These are phyloP conservation scores for Solanum lycopersicoides DNA, from an alignment of 257 asterid genomes.

Conservation along the genomic window DNA sequence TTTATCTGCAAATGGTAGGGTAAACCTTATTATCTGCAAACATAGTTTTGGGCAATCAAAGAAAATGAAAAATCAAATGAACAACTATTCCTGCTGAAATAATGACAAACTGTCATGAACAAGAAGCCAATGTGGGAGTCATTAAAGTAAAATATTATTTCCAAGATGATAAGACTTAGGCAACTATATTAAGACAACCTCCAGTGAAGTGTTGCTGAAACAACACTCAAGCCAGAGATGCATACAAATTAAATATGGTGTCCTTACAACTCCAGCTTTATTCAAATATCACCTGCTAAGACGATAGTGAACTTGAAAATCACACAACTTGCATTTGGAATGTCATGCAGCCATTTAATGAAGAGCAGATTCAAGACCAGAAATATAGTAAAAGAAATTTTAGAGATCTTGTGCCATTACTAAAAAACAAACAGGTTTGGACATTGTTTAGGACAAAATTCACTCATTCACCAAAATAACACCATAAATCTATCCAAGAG, in stretches of 20 bases:
- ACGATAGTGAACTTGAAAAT: neutral
- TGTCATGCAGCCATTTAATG: neutral
- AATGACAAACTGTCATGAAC: neutral
- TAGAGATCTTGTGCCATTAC: neutral
- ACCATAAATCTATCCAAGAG: neutral
- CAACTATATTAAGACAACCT: neutral
- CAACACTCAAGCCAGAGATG: neutral
- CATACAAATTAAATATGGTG: neutral
- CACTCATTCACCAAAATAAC: neutral
- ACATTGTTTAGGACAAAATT: neutral
- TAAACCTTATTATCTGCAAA: neutral
- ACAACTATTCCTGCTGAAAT: neutral
- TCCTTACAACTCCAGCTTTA: neutral
- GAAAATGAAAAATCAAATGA: neutral
- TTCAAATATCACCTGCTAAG: neutral
- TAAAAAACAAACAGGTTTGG: neutral
- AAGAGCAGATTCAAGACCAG: neutral
- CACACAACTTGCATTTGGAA: neutral
- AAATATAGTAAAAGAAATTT: neutral
- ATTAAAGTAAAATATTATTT: neutral
- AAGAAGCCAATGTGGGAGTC: neutral
- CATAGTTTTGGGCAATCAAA: neutral
- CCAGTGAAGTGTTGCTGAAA: neutral
- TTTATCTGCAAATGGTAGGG: constrained; percentile 49
- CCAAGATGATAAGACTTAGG: neutral